Evolutionary conservation across 2,329 filamentous ascomycete species (phyloP).

Genomic region (Exophiala phaeomuriformis): DNA sequence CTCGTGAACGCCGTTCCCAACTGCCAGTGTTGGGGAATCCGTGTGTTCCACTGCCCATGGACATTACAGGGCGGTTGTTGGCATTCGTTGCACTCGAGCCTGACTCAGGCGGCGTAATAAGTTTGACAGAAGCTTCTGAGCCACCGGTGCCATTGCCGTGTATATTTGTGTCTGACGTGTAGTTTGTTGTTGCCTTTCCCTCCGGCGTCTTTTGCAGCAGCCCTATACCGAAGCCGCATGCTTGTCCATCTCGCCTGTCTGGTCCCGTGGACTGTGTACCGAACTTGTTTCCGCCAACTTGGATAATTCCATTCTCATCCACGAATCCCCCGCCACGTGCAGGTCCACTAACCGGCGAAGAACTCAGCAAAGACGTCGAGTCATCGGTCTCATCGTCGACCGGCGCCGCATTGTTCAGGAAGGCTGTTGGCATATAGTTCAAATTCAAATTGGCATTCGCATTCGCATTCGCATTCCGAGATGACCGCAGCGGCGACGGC

Average conservation of each 20-base stretch:
- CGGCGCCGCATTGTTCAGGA: too few relatives aligned
- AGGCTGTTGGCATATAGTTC: slow-evolving; percentile 16
- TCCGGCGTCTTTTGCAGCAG: slow-evolving; percentile 1
- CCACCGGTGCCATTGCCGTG: not conserved
- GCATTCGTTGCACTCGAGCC: not conserved
- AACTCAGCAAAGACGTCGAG: slow-evolving; percentile 6
- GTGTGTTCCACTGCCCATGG: too few relatives aligned
- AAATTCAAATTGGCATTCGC: slow-evolving; percentile 1
- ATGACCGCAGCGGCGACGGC: slow-evolving; percentile 24
- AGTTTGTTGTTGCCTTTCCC: not conserved
- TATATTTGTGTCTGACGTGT: not conserved
- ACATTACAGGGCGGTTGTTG: not conserved
- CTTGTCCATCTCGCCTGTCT: not conserved
- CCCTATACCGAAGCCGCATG: not conserved
- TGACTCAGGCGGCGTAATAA: slow-evolving; percentile 15
- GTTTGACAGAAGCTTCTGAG: not conserved
- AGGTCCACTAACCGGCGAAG: slow-evolving; percentile 7
- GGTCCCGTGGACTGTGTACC: not conserved
- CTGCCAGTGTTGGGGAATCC: slow-evolving; percentile 5
- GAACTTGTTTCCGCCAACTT: not conserved
- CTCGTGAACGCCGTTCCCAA: slow-evolving; percentile 20
- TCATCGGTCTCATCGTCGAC: not conserved
- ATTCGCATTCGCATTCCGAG: slow-evolving; percentile 19
- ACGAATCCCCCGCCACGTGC: not conserved
- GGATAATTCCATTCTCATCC: not conserved